Evolutionary conservation across 2,329 filamentous ascomycete genomes (phyloP), one percentile per base, ranked within the genome.

Genomic region (Calonectria crousiana): DNA sequence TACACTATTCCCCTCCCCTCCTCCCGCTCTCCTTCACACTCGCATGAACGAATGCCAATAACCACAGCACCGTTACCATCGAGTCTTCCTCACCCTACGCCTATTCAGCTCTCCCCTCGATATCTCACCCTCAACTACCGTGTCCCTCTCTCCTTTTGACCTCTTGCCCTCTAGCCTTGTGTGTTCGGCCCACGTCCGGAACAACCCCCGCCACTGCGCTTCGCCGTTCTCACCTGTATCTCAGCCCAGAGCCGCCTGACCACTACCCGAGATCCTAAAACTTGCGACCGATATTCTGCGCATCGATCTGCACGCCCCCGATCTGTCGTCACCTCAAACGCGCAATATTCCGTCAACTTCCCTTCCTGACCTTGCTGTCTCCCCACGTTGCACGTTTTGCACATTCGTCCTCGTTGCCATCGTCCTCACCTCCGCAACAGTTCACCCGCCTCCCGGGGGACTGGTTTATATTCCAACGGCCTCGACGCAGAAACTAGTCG

Each of bases 1-100:
- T 58, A 74, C 56, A 70, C 64, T 69, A 56, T 58, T 41, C 52
- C 44, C 67, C 49, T 28, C 67, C 66, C 65, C 70, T 74, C 72
- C 36, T 73, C 49, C 41, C 51, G 13, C 64, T 62, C 75, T 67
- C 72, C 68, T 74, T 67, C 75, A 79, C 77, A 73, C 78, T 73
- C 74, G 77, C 76, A 77, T 60, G 14, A 69, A 71, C 62, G 70
- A 66, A 53, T 72, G 65, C 58, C 70, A 62, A 66, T 62, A 56
- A 69, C 58, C 36, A 69, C 73, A 72, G 69, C 28, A 52, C 58
- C 56, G 73, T 65, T 51, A 38, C 34, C 44, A 16, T 47, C 66
- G 49, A 66, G 34, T 64, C 71, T 73, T 69, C n/a, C n/a, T n/a
- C n/a, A 69, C 71, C 28, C 71, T 69, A 38, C 71, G 47, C 38